These are phyloP conservation scores for Solanum dulcamara DNA, from an alignment of 257 asterid species.

Conservation along the genomic window DNA sequence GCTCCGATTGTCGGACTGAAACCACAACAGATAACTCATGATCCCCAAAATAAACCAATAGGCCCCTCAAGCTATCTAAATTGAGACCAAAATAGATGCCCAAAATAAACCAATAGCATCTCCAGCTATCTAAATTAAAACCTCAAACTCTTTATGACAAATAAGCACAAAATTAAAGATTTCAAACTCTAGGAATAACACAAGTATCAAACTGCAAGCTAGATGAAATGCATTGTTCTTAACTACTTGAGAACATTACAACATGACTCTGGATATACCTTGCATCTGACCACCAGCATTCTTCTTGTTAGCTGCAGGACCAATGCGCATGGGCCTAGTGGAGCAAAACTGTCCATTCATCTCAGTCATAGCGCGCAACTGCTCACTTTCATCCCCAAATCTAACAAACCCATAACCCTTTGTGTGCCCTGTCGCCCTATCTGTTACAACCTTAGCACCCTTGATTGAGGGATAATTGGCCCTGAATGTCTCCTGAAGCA, in stretches of 20 bases:
- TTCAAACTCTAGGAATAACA: slow-evolving; percentile 7
- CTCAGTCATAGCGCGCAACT: slow-evolving; percentile 65
- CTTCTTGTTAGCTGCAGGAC: slow-evolving; percentile 79
- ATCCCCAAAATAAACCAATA: slow-evolving; percentile 17
- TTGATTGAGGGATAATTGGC: slow-evolving; percentile 47
- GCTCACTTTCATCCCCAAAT: slow-evolving; percentile 82
- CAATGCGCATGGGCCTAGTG: slow-evolving; percentile 79
- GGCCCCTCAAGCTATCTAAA: background rate
- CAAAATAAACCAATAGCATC: slow-evolving; percentile 9
- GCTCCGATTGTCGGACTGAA: background rate
- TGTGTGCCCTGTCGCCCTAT: slow-evolving; percentile 68
- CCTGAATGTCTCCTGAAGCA: slow-evolving; percentile 63
- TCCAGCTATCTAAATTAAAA: slow-evolving; percentile 15
- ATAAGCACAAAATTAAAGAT: slow-evolving; percentile 10
- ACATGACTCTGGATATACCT: slow-evolving; percentile 25
- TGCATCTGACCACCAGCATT: slow-evolving; percentile 36
- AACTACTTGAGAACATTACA: background rate
- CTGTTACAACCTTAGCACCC: slow-evolving; percentile 80
- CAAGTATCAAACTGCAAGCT: background rate
- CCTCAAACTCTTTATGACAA: slow-evolving; percentile 15
- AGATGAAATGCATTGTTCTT: background rate
- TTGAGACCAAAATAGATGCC: background rate
- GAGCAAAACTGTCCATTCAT: slow-evolving; percentile 80
- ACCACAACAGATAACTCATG: slow-evolving; percentile 9
- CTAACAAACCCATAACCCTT: slow-evolving; percentile 88